These are phyloP conservation scores for Helicostylum pulchrum DNA, from an alignment of 192 early-diverging fungal genomes.

Conservation along the genomic window DNA sequence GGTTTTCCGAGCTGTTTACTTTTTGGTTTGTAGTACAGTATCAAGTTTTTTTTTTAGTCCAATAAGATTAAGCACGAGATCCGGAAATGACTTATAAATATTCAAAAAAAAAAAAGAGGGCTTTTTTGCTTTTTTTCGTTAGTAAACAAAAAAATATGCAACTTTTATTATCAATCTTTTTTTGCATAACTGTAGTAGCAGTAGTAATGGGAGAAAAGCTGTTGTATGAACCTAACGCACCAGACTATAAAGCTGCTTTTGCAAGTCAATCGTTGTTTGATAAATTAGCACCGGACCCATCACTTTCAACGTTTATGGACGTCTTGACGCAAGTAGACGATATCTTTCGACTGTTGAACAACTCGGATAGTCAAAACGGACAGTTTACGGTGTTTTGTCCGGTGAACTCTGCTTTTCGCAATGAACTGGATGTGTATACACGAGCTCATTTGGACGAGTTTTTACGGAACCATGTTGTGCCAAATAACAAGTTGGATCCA, in stretches of 20 bases:
- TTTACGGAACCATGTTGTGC: constrained; percentile 31
- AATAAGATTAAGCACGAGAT: not conserved
- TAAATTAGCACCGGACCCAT: constrained; percentile 27
- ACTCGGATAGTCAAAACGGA: constrained; percentile 4
- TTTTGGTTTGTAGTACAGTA: too few relatives aligned
- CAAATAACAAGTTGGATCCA: constrained; percentile 10
- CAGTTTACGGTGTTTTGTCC: constrained; percentile 34
- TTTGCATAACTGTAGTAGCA: not conserved
- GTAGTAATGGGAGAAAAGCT: not conserved
- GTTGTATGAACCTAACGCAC: constrained; percentile 25
- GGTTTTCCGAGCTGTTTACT: too few relatives aligned
- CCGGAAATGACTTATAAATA: not conserved
- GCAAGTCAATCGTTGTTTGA: constrained; percentile 34
- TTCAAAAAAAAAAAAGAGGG: constrained; percentile 6
- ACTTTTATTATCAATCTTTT: constrained; percentile 1
- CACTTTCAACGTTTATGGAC: constrained; percentile 36
- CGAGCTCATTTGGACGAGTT: constrained; percentile 22
- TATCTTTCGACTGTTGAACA: constrained; percentile 24
- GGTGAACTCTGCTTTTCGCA: constrained; percentile 29
- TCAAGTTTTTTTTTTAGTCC: too few relatives aligned
- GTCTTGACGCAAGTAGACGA: constrained; percentile 28
- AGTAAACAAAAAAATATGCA: not conserved
- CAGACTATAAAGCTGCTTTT: constrained; percentile 20
- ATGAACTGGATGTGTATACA: constrained; percentile 7
- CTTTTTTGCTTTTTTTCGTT: constrained; percentile 14